Evolutionary conservation across 2,329 filamentous ascomycete species (phyloP).

Genomic region (Rhinocladiella mackenziei): DNA sequence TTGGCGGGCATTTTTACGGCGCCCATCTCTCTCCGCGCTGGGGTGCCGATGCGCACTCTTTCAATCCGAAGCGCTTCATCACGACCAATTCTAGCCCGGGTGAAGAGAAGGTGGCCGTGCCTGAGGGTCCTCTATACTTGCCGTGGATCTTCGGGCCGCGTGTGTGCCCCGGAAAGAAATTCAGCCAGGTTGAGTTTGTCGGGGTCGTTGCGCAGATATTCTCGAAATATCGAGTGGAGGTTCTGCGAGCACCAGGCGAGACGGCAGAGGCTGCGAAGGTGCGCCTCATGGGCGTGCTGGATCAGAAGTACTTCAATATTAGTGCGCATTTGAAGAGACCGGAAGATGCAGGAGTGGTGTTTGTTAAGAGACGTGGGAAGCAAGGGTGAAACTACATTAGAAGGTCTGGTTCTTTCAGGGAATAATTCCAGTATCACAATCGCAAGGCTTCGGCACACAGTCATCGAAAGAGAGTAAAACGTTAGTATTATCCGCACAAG

Average conservation of each 20-base stretch:
- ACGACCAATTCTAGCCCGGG: too few species aligned
- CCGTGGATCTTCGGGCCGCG: conserved; percentile 34
- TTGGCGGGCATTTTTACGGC: conserved; percentile 31
- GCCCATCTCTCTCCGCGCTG: conserved; percentile 31
- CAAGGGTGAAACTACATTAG: too few species aligned
- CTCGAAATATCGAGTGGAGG: conserved; percentile 13
- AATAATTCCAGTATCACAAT: too few species aligned
- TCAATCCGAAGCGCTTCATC: conserved; percentile 43
- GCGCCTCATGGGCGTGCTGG: conserved; percentile 9
- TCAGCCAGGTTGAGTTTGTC: conserved; percentile 38
- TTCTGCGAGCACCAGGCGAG: conserved; percentile 15
- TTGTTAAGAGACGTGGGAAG: too few species aligned
- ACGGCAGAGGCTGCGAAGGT: conserved; percentile 9
- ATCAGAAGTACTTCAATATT: too few species aligned
- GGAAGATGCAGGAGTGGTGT: too few species aligned
- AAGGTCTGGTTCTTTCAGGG: too few species aligned
- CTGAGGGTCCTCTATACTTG: conserved; percentile 30
- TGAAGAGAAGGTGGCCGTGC: conserved; percentile 38
- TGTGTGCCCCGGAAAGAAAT: conserved; percentile 36
- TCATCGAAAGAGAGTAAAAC: too few species aligned
- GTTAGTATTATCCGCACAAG: too few species aligned
- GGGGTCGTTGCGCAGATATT: conserved; percentile 31
- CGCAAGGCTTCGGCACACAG: too few species aligned
- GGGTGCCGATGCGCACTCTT: conserved; percentile 30
- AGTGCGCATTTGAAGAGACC: too few species aligned